Conservation (phyloP, 1,139 yeast genomes). For the Geotrichum reessii region DNA sequence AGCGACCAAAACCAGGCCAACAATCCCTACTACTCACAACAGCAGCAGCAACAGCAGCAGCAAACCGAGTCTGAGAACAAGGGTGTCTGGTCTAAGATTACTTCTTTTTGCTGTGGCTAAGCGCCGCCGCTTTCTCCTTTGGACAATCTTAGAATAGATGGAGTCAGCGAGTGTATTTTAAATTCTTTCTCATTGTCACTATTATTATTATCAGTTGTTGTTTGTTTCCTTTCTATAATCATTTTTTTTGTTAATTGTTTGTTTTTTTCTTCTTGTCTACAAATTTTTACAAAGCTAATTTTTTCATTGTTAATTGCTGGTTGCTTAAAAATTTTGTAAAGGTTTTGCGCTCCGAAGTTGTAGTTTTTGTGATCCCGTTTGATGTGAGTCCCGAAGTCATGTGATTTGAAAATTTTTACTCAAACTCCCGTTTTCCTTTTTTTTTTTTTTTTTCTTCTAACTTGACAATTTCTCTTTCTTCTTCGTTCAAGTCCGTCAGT, state of each 20-base stretch:
- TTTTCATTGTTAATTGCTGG: neutral
- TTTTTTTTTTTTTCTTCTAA: neutral
- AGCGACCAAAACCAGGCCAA: conserved; percentile 17
- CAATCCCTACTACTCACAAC: conserved; percentile 18
- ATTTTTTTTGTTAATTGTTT: neutral
- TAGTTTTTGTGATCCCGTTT: neutral
- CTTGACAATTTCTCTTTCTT: neutral
- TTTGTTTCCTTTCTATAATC: neutral
- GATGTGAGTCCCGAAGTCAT: neutral
- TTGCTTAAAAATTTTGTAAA: neutral
- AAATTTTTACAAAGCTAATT: neutral
- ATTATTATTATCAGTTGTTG: neutral
- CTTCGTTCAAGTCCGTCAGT: neutral
- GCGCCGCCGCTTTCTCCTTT: conserved; percentile 28
- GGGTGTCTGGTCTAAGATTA: conserved; percentile 33
- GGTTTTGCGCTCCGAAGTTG: neutral
- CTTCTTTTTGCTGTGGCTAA: conserved; percentile 15
- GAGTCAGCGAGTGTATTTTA: conserved; percentile 1
- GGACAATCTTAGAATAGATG: conserved; percentile 4
- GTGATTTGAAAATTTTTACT: neutral
- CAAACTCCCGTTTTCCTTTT: conserved; percentile 2
- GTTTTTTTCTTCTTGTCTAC: neutral
- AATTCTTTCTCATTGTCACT: conserved; percentile 3
- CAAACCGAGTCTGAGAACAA: conserved; percentile 21
- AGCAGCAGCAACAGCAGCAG: conserved; percentile 24